Conservation (phyloP, 371 early-diverging fungal genomes). For the Lichtheimia corymbifera region DNA sequence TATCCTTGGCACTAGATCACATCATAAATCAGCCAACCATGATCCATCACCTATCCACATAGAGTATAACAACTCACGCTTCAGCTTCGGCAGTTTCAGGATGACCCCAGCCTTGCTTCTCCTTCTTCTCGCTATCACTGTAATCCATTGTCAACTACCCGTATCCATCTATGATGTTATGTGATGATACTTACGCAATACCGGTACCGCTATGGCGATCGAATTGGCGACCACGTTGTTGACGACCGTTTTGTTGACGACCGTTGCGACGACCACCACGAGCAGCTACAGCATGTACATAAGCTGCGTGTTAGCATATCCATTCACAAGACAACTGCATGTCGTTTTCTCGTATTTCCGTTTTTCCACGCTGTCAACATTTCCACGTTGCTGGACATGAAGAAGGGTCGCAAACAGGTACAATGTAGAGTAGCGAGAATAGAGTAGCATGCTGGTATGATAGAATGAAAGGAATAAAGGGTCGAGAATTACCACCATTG, state of each 20-base stretch:
- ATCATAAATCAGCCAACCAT: neutral
- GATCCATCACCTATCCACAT: neutral
- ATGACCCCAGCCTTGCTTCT: slow-evolving; percentile 81
- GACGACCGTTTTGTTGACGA: slow-evolving; percentile 53
- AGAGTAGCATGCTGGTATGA: too few species aligned
- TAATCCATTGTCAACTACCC: neutral
- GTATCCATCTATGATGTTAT: neutral
- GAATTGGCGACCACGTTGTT: slow-evolving; percentile 63
- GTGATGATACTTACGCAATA: slow-evolving; percentile 46
- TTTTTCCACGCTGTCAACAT: too few species aligned
- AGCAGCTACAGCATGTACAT: slow-evolving; percentile 3
- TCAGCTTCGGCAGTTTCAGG: slow-evolving; percentile 48
- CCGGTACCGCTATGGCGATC: slow-evolving; percentile 85
- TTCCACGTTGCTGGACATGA: too few species aligned
- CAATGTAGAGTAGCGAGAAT: too few species aligned
- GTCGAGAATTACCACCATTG: slow-evolving; percentile 24
- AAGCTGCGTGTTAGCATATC: neutral
- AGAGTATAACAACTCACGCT: slow-evolving; percentile 26
- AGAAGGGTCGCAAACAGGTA: too few species aligned
- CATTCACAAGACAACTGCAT: neutral
- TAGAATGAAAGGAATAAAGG: neutral
- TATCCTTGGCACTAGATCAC: slow-evolving; percentile 31
- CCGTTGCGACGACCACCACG: slow-evolving; percentile 44
- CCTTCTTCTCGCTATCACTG: slow-evolving; percentile 84
- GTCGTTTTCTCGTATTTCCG: slow-evolving; percentile 1